Percentiles rank a stretch among this genome's conserved stretches.
phyloP scores from a whole-genome alignment of 495 filamentous ascomycete species.

The Mytilinidion resinicola region DNA sequence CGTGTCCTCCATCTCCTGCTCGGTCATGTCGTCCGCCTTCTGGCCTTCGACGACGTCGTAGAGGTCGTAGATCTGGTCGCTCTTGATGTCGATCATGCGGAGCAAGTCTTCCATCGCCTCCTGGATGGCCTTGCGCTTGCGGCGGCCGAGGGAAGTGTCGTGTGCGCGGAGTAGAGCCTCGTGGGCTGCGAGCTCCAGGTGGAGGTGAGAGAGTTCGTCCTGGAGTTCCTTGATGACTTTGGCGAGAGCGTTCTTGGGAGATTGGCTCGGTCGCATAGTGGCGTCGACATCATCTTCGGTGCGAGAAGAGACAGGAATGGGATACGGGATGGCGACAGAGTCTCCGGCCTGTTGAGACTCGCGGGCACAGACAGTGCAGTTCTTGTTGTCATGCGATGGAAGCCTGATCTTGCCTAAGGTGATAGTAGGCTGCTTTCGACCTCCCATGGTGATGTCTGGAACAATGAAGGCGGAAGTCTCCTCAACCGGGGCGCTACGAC shows the following conservation, averaged over 20 bases:
- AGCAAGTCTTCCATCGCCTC: conserved; percentile 59
- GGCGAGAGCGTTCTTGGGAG: conserved; percentile 69
- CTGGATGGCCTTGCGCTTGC: conserved; percentile 58
- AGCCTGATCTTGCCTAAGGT: conserved; percentile 12
- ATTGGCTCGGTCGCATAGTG: conserved; percentile 69
- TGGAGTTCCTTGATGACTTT: conserved; percentile 70
- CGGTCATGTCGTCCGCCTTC: conserved; percentile 57
- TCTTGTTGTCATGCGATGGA: conserved; percentile 54
- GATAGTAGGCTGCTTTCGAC: conserved; percentile 5
- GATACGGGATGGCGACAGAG: conserved; percentile 57
- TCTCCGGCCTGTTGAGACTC: conserved; percentile 46
- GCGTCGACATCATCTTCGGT: conserved; percentile 61
- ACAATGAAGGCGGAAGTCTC: conserved; percentile 81
- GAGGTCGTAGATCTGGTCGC: conserved; percentile 81
- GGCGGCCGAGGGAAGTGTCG: conserved; percentile 62
- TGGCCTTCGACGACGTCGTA: conserved; percentile 87
- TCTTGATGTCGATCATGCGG: conserved; percentile 64
- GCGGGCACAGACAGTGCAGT: conserved; percentile 69
- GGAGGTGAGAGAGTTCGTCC: conserved; percentile 78
- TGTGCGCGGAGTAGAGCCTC: conserved; percentile 58
- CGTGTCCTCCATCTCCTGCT: conserved; percentile 62
- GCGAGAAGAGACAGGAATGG: conserved; percentile 65
- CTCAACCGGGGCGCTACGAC: conserved; percentile 42
- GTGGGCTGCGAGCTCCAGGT: conserved; percentile 54
- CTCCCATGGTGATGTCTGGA: conserved; percentile 54